phyloP scores from a whole-genome alignment of 164 flowering plant species.

The Magnolia officinalis region DNA sequence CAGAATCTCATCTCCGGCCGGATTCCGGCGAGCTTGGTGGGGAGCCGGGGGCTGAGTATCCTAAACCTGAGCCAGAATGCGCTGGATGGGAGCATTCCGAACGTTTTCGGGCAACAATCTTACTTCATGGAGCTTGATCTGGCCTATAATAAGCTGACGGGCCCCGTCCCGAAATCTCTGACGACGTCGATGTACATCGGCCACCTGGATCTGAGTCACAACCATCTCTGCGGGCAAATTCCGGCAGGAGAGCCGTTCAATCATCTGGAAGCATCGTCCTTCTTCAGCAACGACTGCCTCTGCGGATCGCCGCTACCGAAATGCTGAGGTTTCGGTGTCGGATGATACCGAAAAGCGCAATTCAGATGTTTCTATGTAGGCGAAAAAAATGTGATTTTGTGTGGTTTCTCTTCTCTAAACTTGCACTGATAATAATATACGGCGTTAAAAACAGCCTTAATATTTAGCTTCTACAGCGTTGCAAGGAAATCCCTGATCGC shows the following conservation, averaged over 20 bases:
- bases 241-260: slow-evolving; percentile 72
- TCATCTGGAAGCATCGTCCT: slow-evolving; percentile 81
- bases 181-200: slow-evolving; percentile 63
- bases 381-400: too few species aligned
- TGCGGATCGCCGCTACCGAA: slow-evolving; percentile 77
- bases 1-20: slow-evolving; percentile 51
- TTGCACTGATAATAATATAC: too few species aligned
- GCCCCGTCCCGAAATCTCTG: slow-evolving; percentile 60
- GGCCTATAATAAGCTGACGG: slow-evolving; percentile 51
- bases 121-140: slow-evolving; percentile 72
- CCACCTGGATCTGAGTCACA: slow-evolving; percentile 81
- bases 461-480: too few species aligned
- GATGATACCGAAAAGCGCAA: neutral
- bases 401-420: too few species aligned
- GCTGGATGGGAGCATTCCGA: slow-evolving; percentile 63
- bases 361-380: neutral
- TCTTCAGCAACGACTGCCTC: slow-evolving; percentile 66
- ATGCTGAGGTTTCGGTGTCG: slow-evolving; percentile 23
- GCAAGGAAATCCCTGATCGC: too few species aligned
- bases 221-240: slow-evolving; percentile 75
- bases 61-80: slow-evolving; percentile 68
- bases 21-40: slow-evolving; percentile 52
- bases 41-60: slow-evolving; percentile 41
- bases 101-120: slow-evolving; percentile 61
- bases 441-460: too few species aligned